These are phyloP conservation scores for Pseudocercospora vitis DNA, from an alignment of 2,329 filamentous ascomycete species.

Conservation along the genomic window DNA sequence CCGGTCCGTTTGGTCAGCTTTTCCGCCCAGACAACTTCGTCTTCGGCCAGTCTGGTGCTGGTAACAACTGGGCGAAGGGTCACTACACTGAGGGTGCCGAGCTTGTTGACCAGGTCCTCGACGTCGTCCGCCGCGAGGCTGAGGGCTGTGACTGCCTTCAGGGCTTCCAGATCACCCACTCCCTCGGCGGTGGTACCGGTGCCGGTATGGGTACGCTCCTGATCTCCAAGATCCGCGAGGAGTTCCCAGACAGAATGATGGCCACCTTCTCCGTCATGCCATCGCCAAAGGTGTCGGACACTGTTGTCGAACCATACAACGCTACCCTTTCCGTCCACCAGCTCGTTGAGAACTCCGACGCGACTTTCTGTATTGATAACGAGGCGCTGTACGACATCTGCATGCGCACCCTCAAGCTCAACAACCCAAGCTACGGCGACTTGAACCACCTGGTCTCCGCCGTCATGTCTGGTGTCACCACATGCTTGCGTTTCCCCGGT, in stretches of 20 bases:
- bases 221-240: conserved; percentile 99
- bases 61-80: conserved; percentile 99
- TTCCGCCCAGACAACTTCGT: conserved; percentile 99
- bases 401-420: conserved; percentile 99
- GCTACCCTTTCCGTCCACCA: conserved; percentile 98
- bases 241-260: conserved; percentile 99
- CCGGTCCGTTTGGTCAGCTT: conserved; percentile 96
- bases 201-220: conserved; percentile 99
- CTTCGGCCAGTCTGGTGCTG: conserved; percentile 98
- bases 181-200: conserved; percentile 99
- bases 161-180: conserved; percentile 99
- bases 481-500: conserved; percentile 97
- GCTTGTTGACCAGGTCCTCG: conserved; percentile 95
- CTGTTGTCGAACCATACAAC: conserved; percentile 99
- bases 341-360: conserved; percentile 99
- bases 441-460: conserved; percentile 99
- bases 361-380: conserved; percentile 99
- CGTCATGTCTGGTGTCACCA: conserved; percentile 99
- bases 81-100: conserved; percentile 99
- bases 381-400: conserved; percentile 99
- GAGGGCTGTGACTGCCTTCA: conserved; percentile 99
- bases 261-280: conserved; percentile 98
- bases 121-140: conserved; percentile 97
- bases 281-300: conserved; percentile 99
- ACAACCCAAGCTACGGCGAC: conserved; percentile 97